These are phyloP conservation scores for Closterium sp. DNA, from an alignment of 139 green algal genomes.

Conservation along the genomic window DNA sequence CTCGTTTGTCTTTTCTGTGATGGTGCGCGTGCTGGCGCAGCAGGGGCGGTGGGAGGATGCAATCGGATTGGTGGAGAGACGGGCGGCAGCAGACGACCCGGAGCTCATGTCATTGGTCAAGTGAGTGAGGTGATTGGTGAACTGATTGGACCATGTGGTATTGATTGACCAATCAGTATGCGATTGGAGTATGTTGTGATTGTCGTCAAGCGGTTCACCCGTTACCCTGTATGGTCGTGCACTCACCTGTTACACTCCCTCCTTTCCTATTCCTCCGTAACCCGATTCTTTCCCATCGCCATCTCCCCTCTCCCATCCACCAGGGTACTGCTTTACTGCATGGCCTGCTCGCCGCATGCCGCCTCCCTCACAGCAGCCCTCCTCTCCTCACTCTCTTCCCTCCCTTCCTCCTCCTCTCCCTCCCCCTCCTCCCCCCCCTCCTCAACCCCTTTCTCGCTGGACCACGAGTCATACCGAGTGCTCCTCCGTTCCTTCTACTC, in stretches of 20 bases:
- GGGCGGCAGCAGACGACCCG: no score
- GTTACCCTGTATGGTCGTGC: no score
- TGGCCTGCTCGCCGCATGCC: not conserved
- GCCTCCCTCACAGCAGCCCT: not conserved
- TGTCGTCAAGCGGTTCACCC: no score
- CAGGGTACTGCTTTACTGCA: not conserved
- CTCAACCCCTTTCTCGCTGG: not conserved
- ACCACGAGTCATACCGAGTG: not conserved
- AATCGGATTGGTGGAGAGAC: not conserved
- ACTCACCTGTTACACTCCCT: no score
- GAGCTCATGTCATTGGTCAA: not conserved
- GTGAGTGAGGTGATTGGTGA: not conserved
- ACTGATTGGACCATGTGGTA: no score
- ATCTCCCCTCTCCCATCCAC: no score
- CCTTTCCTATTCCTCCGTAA: no score
- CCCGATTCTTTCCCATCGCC: not conserved
- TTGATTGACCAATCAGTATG: no score
- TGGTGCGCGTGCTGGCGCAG: not conserved
- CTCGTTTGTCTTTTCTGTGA: not conserved
- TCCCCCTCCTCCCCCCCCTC: no score
- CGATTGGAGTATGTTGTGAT: no score
- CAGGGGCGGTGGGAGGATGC: not conserved
- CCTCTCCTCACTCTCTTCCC: not conserved
- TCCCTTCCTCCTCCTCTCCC: not conserved
- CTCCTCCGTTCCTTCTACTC: not conserved